phyloP scores from a whole-genome alignment of 129 eudicot genomes.

The Pittosporum tobira region DNA sequence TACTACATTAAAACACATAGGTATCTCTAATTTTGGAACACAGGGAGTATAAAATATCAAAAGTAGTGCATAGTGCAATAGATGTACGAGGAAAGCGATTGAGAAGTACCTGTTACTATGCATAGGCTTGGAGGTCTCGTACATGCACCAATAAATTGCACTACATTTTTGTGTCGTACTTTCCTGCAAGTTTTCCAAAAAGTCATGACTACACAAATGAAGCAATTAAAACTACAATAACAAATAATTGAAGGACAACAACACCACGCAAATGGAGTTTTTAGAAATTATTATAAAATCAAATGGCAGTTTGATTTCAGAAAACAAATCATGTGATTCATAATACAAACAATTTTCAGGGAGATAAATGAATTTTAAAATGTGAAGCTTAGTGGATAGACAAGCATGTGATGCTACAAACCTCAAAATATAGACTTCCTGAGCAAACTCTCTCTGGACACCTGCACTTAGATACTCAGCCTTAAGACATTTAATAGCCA shows the following conservation, averaged over 20 bases:
- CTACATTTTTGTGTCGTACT: constrained; percentile 78
- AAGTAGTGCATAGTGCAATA: not conserved
- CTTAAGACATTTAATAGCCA: constrained; percentile 80
- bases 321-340: not conserved
- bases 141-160: constrained; percentile 89
- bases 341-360: not conserved
- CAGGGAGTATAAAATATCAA: too few relatives aligned
- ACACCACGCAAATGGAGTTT: not conserved
- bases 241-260: not conserved
- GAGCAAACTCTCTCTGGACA: constrained; percentile 64
- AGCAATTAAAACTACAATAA: not conserved
- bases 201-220: constrained; percentile 1
- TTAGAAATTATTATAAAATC: not conserved
- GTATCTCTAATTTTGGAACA: too few relatives aligned
- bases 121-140: constrained; percentile 76
- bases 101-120: constrained; percentile 71
- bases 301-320: not conserved
- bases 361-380: not conserved
- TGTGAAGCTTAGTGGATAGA: not conserved
- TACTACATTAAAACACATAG: too few relatives aligned
- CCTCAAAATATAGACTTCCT: constrained; percentile 87
- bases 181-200: constrained; percentile 46
- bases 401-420: constrained; percentile 18
- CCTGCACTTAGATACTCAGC: constrained; percentile 51
- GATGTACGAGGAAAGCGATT: not conserved